Conservation (phyloP, 208 protist genomes). For the Balamuthia mandrillaris region DNA sequence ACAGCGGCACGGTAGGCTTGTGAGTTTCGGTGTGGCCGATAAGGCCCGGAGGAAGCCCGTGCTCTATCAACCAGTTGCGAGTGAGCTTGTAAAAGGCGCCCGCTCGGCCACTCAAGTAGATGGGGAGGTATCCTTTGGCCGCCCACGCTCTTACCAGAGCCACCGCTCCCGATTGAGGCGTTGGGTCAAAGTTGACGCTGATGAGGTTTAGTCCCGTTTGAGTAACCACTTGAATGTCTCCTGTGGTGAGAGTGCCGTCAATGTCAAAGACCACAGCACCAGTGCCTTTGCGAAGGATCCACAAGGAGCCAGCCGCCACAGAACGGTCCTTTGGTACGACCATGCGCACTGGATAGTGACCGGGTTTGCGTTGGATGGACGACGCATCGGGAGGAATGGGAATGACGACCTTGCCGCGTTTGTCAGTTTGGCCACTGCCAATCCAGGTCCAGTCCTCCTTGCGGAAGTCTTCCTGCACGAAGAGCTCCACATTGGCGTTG, state of each 20-base stretch:
- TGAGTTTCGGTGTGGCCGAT: conserved; percentile 41
- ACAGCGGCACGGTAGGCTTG: conserved; percentile 39
- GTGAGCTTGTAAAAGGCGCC: conserved; percentile 49
- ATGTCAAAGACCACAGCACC: conserved; percentile 39
- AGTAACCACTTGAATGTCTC: conserved; percentile 38
- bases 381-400: not conserved
- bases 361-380: not conserved
- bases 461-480: not conserved
- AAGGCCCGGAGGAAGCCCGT: conserved; percentile 39
- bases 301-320: conserved; percentile 27
- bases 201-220: conserved; percentile 17
- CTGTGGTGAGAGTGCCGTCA: conserved; percentile 45
- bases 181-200: conserved; percentile 14
- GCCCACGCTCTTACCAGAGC: conserved; percentile 9
- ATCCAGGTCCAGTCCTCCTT: conserved; percentile 20
- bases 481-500: not conserved
- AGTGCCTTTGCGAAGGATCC: not conserved
- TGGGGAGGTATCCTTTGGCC: conserved; percentile 43
- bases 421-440: not conserved
- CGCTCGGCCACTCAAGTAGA: conserved; percentile 38
- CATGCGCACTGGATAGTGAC: conserved; percentile 32
- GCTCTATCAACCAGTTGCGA: conserved; percentile 25
- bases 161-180: conserved; percentile 25
- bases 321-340: conserved; percentile 29
- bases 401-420: not conserved